Evolutionary conservation across 495 filamentous ascomycete genomes (phyloP).

Genomic region (Penicillium salamii): DNA sequence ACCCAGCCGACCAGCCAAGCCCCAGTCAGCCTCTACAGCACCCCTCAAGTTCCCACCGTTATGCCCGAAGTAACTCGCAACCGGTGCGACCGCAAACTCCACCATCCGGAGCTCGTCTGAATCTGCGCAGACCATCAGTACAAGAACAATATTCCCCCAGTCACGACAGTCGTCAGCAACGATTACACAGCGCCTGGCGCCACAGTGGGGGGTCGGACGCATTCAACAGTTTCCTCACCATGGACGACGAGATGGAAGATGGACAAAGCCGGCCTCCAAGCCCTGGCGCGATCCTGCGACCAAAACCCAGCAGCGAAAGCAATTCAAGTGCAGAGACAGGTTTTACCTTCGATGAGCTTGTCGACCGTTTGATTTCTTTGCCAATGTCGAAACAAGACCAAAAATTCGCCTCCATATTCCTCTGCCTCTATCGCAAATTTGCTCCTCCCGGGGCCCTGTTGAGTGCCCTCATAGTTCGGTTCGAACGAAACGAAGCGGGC

Average conservation of each 20-base stretch:
- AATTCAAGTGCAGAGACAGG: slow-evolving; percentile 48
- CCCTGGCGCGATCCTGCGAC: slow-evolving; percentile 30
- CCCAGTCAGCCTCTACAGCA: slow-evolving; percentile 33
- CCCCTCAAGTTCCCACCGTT: slow-evolving; percentile 36
- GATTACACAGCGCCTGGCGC: slow-evolving; percentile 39
- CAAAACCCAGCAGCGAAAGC: slow-evolving; percentile 34
- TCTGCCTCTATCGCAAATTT: slow-evolving; percentile 95
- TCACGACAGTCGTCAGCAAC: slow-evolving; percentile 34
- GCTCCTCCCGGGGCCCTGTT: slow-evolving; percentile 76
- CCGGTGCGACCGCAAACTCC: slow-evolving; percentile 46
- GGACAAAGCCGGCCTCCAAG: slow-evolving; percentile 29
- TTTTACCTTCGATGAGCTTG: slow-evolving; percentile 79
- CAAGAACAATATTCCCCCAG: slow-evolving; percentile 27
- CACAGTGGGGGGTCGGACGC: slow-evolving; percentile 42
- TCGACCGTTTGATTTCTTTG: slow-evolving; percentile 77
- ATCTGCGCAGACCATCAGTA: slow-evolving; percentile 31
- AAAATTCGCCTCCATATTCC: slow-evolving; percentile 82
- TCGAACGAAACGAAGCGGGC: slow-evolving; percentile 64
- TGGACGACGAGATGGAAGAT: slow-evolving; percentile 45
- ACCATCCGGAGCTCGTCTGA: slow-evolving; percentile 35
- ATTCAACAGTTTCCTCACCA: slow-evolving; percentile 45
- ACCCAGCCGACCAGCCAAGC: slow-evolving; percentile 29
- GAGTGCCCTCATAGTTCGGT: slow-evolving; percentile 66
- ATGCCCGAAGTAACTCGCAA: slow-evolving; percentile 46
- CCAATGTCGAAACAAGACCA: slow-evolving; percentile 81